Base-by-base conservation (phyloP, 306 rosid species). In the Glycine tomentella region DNA sequence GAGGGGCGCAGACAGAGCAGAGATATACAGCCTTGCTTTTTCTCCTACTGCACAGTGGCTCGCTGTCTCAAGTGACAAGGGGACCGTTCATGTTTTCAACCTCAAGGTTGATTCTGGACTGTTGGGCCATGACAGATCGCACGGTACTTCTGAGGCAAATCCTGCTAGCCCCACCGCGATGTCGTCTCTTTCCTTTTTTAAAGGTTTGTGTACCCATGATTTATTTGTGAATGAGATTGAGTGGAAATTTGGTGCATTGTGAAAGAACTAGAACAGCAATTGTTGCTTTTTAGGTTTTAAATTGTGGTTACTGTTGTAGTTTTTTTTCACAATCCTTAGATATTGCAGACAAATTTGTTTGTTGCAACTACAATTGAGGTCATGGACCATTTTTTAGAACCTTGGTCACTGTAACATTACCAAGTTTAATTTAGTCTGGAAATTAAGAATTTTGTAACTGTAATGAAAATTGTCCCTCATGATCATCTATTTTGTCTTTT, bases 11-110 rank as follows among this genome's bases (percentile, higher is more conserved):
- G 94, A 95, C 73, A 79, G 94, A 77, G 99, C 99, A 8, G 95
- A 88, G 79, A 93, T 95, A 72, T 84, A 93, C 83, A 88, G 97
- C 87, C 90, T 95, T 86, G 94, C 97, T 4, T 93, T 95, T 76
- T 95, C 99, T 80, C 36, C 89, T 3, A 85, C 89, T 13, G 93
- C 91, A 5, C 94, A 89, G 89, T 95, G 97, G 97, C 80, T 95
- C 45, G 97, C 97, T 36, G 97, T 92, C 56, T 92, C 95, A 4
- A 95, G 97, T 84, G 97, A 91, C 83, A 95, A 92, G 89, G 97
- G 97, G 33, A 95, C 97, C 0, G 92, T 92, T 76, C 99, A 95
- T 76, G 92, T 92, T 50, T 94, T 94, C 83, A 78, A 80, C 66
- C 83, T 94, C 11, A 91, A 91, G 88, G 88, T 87, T 80, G 92